Conservation (phyloP, 805 yeast species). For the Candida sithepensis region DNA sequence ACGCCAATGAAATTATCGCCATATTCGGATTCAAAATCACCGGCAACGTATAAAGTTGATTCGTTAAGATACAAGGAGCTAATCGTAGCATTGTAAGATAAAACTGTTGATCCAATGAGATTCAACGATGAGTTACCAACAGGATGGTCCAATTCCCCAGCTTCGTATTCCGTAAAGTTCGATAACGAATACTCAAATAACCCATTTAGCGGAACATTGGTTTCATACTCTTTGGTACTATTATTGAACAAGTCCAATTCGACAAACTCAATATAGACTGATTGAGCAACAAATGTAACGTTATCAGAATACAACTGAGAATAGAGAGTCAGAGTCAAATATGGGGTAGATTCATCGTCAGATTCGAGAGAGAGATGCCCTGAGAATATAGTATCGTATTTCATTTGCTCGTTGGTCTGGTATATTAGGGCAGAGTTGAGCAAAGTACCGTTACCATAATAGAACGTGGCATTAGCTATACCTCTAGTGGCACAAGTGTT, state of each 20-base stretch:
- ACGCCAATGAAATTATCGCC: constrained; percentile 38
- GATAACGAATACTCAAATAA: constrained; percentile 75
- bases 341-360: constrained; percentile 27
- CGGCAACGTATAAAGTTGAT: constrained; percentile 42
- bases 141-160: constrained; percentile 21
- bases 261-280: constrained; percentile 39
- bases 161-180: constrained; percentile 47
- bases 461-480: constrained; percentile 70
- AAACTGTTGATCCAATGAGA: constrained; percentile 30
- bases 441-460: constrained; percentile 41
- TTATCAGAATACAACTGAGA: constrained; percentile 32
- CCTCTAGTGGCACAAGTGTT: constrained; percentile 69
- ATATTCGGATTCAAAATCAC: constrained; percentile 38
- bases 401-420: constrained; percentile 76
- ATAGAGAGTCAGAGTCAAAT: constrained; percentile 39
- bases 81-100: constrained; percentile 40
- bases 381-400: constrained; percentile 72
- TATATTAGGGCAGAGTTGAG: constrained; percentile 48
- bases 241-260: constrained; percentile 43
- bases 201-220: constrained; percentile 49
- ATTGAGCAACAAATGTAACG: constrained; percentile 42
- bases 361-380: constrained; percentile 60
- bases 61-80: constrained; percentile 31
- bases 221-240: constrained; percentile 29
- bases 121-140: constrained; percentile 50